phyloP scores from a whole-genome alignment of 441 rosid genomes.

The Macaranga tanarius region DNA sequence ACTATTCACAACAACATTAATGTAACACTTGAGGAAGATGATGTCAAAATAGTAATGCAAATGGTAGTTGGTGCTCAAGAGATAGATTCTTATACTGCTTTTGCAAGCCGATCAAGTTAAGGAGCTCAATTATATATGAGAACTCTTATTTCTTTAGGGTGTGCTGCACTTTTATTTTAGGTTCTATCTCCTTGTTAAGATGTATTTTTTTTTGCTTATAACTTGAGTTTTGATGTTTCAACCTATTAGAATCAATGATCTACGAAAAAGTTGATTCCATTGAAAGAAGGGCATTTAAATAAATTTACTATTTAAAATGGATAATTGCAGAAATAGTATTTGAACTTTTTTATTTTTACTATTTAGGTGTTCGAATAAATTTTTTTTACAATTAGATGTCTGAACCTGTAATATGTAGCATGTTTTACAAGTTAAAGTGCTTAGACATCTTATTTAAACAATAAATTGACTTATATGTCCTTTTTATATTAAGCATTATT shows the following conservation, averaged over 20 bases:
- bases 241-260: conserved; percentile 82
- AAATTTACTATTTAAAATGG: no score
- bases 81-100: conserved; percentile 92
- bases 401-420: no score
- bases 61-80: conserved; percentile 94
- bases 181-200: conserved; percentile 12
- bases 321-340: no score
- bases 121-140: conserved; percentile 90
- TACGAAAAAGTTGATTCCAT: conserved; percentile 74
- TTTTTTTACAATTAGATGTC: no score
- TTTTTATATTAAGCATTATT: no score
- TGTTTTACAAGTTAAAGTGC: no score
- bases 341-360: no score
- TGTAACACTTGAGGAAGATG: conserved; percentile 87
- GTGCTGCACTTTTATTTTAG: conserved; percentile 29
- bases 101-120: conserved; percentile 83
- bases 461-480: no score
- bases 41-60: conserved; percentile 92
- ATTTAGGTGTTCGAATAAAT: no score
- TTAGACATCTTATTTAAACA: no score
- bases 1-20: conserved; percentile 71
- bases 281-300: no score
- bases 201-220: conserved; percentile 21
- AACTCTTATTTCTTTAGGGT: conserved; percentile 90
- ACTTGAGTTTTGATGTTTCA: conserved; percentile 38